Evolutionary conservation across 176 grass and related monocot species (phyloP).

Genomic region (Rhynchospora pubera): DNA sequence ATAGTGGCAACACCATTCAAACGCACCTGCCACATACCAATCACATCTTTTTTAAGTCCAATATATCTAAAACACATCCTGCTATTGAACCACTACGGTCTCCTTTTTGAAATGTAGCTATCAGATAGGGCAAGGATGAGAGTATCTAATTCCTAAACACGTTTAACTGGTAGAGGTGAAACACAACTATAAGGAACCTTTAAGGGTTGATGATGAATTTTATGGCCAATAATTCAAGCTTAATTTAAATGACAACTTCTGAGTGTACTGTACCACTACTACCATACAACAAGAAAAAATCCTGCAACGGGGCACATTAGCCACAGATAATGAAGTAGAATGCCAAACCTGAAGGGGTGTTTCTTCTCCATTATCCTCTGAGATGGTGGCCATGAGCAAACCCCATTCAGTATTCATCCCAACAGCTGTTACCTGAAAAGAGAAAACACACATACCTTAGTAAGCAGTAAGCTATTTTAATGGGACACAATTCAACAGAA

Average conservation of each 20-base stretch:
- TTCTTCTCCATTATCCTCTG: constrained; percentile 95
- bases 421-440: constrained; percentile 82
- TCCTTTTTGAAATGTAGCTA: neutral
- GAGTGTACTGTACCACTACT: neutral
- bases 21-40: constrained; percentile 45
- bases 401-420: constrained; percentile 98
- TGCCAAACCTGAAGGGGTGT: constrained; percentile 77
- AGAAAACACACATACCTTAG: neutral
- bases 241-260: neutral
- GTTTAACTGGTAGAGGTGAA: neutral
- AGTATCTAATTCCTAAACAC: neutral
- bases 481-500: neutral
- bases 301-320: neutral
- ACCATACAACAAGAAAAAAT: neutral
- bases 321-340: constrained; percentile 18
- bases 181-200: neutral
- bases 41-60: neutral
- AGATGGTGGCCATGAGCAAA: constrained; percentile 93
- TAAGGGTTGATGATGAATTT: neutral
- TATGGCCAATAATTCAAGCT: neutral
- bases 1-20: constrained; percentile 97
- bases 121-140: neutral
- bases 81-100: neutral
- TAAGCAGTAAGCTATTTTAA: neutral
- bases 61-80: neutral